Percentiles rank a stretch among this genome's conserved stretches.
Conservation (phyloP, 1,284 basidiomycete species). For the Ustilago curta region DNA sequence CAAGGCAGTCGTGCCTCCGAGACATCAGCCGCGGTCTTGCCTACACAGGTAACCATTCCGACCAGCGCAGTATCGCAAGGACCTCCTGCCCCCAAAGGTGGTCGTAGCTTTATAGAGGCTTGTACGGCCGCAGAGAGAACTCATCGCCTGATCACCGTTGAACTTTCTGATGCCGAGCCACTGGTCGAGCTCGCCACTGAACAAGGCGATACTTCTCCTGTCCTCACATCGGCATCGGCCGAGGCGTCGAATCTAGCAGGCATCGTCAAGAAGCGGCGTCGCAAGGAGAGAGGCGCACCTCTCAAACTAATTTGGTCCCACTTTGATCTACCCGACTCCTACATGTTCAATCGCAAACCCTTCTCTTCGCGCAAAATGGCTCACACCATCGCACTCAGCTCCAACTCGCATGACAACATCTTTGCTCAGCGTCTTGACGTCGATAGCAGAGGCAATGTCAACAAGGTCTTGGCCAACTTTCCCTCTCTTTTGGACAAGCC, state of each 20-base stretch:
- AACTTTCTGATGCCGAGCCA: neutral
- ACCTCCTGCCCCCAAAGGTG: neutral
- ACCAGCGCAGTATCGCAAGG: neutral
- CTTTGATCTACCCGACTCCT: neutral
- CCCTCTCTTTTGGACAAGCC: neutral
- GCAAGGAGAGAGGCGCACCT: neutral
- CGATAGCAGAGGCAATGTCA: neutral
- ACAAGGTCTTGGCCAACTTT: neutral
- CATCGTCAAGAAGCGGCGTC: neutral
- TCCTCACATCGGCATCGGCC: neutral
- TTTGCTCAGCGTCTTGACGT: neutral
- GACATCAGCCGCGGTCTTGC: neutral
- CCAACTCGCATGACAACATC: neutral
- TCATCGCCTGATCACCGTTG: neutral
- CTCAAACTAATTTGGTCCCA: constrained; percentile 1
- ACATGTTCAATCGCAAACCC: constrained; percentile 7
- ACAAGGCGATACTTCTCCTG: neutral
- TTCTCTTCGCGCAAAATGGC: constrained; percentile 3
- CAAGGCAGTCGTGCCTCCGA: neutral
- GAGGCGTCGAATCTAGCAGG: neutral
- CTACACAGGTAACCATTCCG: neutral
- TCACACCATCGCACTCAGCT: constrained; percentile 1
- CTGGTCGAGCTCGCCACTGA: neutral
- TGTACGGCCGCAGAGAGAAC: neutral
- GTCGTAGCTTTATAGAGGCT: neutral